Evolutionary conservation across 2,329 filamentous ascomycete genomes (phyloP).

Genomic region (Colletotrichum phormii): DNA sequence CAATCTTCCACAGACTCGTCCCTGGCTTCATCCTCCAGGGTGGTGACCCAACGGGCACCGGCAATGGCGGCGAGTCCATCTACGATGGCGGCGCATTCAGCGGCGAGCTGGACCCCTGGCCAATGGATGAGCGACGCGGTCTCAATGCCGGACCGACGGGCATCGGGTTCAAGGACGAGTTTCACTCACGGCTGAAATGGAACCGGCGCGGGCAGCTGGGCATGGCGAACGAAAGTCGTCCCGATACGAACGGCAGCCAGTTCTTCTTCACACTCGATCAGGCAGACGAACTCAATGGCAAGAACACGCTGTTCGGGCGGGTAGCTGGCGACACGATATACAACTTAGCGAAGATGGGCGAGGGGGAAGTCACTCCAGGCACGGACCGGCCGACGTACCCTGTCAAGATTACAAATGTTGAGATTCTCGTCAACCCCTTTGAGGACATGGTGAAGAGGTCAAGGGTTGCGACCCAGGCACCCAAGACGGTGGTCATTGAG

Average conservation of each 20-base stretch:
- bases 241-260: slow-evolving; percentile 90
- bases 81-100: slow-evolving; percentile 85
- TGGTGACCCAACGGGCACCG: slow-evolving; percentile 93
- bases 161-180: slow-evolving; percentile 81
- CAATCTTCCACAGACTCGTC: slow-evolving; percentile 92
- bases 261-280: slow-evolving; percentile 96
- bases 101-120: slow-evolving; percentile 78
- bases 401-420: slow-evolving; percentile 78
- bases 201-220: slow-evolving; percentile 89
- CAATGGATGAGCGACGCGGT: slow-evolving; percentile 73
- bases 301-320: slow-evolving; percentile 94
- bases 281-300: slow-evolving; percentile 85
- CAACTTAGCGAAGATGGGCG: slow-evolving; percentile 93
- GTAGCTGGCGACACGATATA: slow-evolving; percentile 96
- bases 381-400: slow-evolving; percentile 89
- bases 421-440: slow-evolving; percentile 86
- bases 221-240: slow-evolving; percentile 90
- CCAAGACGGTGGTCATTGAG: slow-evolving; percentile 56
- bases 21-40: slow-evolving; percentile 95
- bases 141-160: slow-evolving; percentile 70
- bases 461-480: slow-evolving; percentile 63
- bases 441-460: slow-evolving; percentile 81
- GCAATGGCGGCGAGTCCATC: slow-evolving; percentile 90
- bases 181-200: slow-evolving; percentile 92
- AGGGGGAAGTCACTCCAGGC: slow-evolving; percentile 82